Evolutionary conservation across 768 basidiomycete genomes (phyloP), one percentile per base, ranked within the genome.

Genomic region (Pleurotus sapidus): DNA sequence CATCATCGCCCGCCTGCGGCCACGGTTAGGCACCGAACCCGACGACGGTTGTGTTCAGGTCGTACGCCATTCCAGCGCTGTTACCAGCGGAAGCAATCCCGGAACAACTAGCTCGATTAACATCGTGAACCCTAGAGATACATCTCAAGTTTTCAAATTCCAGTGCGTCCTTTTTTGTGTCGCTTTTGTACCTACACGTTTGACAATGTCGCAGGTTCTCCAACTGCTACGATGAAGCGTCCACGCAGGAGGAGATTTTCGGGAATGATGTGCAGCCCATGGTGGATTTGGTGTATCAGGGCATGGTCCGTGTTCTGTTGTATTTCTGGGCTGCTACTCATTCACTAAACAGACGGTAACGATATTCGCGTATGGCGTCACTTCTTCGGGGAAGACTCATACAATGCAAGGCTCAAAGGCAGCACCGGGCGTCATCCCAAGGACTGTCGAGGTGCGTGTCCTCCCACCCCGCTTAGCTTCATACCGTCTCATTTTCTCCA

Each of bases 311-410:
- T 20, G 30, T 9, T 18, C 40, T 40, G 60, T 55, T 15, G 18
- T 34, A 45, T 30, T 54, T 20, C 23, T 3, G 12, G 17, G 15
- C 6, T 18, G 42, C 23, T 37, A 46, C 53, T 61, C n/a, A 65
- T 39, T 46, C 14, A 55, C 39, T 24, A 9, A 27, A 18, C 56
- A 92, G 89, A 93, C 88, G 0, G 86, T 92, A 3, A 94, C 92
- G 8, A 85, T 95, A 14, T 94, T 95, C 61, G 90, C 91, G 1
- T 95, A 95, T 70, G 93, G 93, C 5, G 92, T 94, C 11, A 95
- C 92, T 8, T 93, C 91, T 1, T 92, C 89, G 4, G 93, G 93
- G 15, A 95, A 94, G 76, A 95, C 93, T 0, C 84, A 93, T 69
- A 96, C 94, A 0, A 95, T 96, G 91, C 93, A 95, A 72, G 93